phyloP scores from a whole-genome alignment of 2,329 filamentous ascomycete genomes.

The Aspergillus awamori region DNA sequence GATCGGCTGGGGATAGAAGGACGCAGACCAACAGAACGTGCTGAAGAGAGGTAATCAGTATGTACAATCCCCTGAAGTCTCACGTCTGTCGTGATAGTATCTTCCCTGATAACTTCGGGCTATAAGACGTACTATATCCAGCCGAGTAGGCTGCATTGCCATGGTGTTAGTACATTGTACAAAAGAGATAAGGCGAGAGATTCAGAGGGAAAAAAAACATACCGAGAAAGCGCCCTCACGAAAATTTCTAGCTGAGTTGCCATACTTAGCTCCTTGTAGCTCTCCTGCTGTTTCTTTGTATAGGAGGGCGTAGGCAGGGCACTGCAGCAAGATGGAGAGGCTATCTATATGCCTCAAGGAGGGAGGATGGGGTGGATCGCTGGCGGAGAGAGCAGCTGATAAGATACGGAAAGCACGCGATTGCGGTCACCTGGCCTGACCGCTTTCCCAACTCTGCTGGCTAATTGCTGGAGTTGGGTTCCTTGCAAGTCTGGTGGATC shows the following conservation, averaged over 20 bases:
- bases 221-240: conserved; percentile 48
- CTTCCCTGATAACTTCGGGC: neutral
- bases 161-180: conserved; percentile 23
- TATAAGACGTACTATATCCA: conserved; percentile 65
- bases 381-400: conserved; percentile 7
- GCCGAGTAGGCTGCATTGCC: conserved; percentile 64
- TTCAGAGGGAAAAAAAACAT: conserved; percentile 20
- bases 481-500: neutral
- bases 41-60: conserved; percentile 28
- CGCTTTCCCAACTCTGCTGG: neutral
- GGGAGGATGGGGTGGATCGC: conserved; percentile 7
- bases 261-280: conserved; percentile 23
- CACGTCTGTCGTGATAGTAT: neutral
- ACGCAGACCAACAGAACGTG: conserved; percentile 76
- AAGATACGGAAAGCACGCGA: conserved; percentile 9
- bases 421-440: neutral
- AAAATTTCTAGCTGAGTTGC: conserved; percentile 39
- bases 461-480: neutral
- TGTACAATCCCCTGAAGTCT: neutral
- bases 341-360: neutral
- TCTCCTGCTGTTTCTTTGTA: neutral
- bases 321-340: neutral
- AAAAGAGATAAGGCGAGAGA: neutral
- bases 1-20: conserved; percentile 89
- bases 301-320: neutral